Evolutionary conservation across 495 filamentous ascomycete genomes (phyloP).

Genomic region (Xylaria scruposa): DNA sequence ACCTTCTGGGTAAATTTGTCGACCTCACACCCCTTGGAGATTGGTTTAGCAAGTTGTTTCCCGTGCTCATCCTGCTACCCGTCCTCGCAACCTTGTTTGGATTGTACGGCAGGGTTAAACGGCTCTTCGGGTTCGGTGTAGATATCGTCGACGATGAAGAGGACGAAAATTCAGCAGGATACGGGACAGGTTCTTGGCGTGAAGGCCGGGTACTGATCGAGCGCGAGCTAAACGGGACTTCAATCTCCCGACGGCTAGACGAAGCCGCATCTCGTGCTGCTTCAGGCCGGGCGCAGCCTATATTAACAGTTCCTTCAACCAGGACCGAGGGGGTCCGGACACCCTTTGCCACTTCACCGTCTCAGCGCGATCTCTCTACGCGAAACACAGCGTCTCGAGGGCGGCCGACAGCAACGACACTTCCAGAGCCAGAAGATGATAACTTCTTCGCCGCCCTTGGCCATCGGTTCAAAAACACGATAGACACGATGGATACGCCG

Average conservation of each 20-base stretch:
- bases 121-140: conserved; percentile 76
- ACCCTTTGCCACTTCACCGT: conserved; percentile 51
- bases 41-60: conserved; percentile 88
- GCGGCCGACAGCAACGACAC: not conserved
- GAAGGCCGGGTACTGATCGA: conserved; percentile 95
- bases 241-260: conserved; percentile 45
- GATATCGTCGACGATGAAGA: conserved; percentile 79
- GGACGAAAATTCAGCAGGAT: conserved; percentile 65
- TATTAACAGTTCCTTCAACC: conserved; percentile 42
- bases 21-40: conserved; percentile 82
- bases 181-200: conserved; percentile 85
- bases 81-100: conserved; percentile 84
- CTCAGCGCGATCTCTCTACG: conserved; percentile 38
- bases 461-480: conserved; percentile 86
- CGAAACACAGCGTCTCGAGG: conserved; percentile 33
- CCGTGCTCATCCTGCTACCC: conserved; percentile 82
- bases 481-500: conserved; percentile 83
- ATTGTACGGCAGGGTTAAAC: conserved; percentile 81
- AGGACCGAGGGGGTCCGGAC: conserved; percentile 39
- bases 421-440: conserved; percentile 71
- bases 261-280: conserved; percentile 36
- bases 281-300: conserved; percentile 42
- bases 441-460: conserved; percentile 83
- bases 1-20: conserved; percentile 83
- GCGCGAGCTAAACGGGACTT: conserved; percentile 75